Conservation (phyloP, 768 basidiomycete species). For the Dentipellis fragilis region DNA sequence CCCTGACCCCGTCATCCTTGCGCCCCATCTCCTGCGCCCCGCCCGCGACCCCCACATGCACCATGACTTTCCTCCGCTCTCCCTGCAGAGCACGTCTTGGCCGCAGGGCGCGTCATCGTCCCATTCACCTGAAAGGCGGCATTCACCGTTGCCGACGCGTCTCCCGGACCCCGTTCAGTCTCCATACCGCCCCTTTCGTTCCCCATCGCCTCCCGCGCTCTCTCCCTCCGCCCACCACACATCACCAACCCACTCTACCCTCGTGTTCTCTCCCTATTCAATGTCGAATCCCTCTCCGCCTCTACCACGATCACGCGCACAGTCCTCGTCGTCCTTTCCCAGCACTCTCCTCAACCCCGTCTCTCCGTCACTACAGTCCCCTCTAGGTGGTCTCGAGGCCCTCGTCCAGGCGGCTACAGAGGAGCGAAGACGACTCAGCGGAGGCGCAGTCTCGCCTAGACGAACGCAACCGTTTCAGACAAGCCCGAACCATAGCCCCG, state of each 20-base stretch:
- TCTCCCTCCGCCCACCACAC: conserved; percentile 3
- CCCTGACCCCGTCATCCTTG: conserved; percentile 1
- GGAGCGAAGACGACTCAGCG: conserved; percentile 45
- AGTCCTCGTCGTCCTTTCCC: conserved; percentile 9
- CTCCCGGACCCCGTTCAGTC: neutral
- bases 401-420: conserved; percentile 65
- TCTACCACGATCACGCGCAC: conserved; percentile 1
- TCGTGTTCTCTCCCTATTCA: too few species aligned
- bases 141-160: neutral
- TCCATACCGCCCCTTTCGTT: neutral
- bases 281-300: neutral
- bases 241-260: neutral
- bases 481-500: neutral
- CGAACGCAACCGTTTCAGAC: neutral
- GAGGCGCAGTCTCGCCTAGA: conserved; percentile 11
- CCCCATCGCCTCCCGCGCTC: conserved; percentile 5
- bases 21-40: neutral
- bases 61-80: conserved; percentile 14
- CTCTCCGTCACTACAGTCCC: conserved; percentile 16
- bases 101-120: conserved; percentile 17
- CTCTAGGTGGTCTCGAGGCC: conserved; percentile 41
- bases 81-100: conserved; percentile 12
- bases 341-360: conserved; percentile 14
- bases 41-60: conserved; percentile 1
- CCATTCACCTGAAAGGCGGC: conserved; percentile 1